Base-by-base conservation (phyloP, 1,284 basidiomycete species). In the Malassezia sympodialis region DNA sequence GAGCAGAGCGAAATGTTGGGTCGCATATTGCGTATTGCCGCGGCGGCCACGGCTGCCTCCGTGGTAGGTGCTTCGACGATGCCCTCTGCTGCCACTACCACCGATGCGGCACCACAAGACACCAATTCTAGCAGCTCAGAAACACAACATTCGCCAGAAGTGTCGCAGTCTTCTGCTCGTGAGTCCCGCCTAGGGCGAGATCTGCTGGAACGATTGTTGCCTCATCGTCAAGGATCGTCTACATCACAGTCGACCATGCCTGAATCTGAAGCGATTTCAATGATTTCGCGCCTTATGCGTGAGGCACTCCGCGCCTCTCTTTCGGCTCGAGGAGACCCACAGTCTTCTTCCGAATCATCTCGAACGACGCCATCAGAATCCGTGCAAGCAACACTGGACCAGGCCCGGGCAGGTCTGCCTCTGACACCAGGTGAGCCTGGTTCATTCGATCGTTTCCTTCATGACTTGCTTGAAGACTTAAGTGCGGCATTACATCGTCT, bases 1-100 rank as follows among this genome's bases (percentile, higher is more conserved):
- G 70, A 72, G 45, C 70, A 73, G 54, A 69, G 68, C 15, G 63
- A 63, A 47, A 73, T 73, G 69, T 60, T 73, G 11, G 63, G 62
- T 49, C 61, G 68, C 10, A 69, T 73, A 19, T 52, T 71, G 6
- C 59, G 62, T 30, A 66, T 73, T 19, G 70, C 70, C 8, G 61
- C 70, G 8, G 69, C 70, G 21, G 70, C 69, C 2, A 73, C 70
- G 4, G 70, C 70, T 23, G 63, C 69, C 2, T 73, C 70, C 12
- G 54, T 73, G 41, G 58, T 72, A 39, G 66, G 59, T 46, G n/a
- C n/a, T 24, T 10, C 46, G 10, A 14, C 46, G 4, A 19, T n/a
- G 27, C 32, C 15, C 11, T 17, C 49, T 21, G 8, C 44, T 21
- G 30, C 44, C 4, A 26, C 46, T 24, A 34, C 46, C 2, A n/a